Percentiles rank a stretch among this genome's conserved stretches.
phyloP scores from a whole-genome alignment of 805 yeast species.

The Candida caryicola region DNA sequence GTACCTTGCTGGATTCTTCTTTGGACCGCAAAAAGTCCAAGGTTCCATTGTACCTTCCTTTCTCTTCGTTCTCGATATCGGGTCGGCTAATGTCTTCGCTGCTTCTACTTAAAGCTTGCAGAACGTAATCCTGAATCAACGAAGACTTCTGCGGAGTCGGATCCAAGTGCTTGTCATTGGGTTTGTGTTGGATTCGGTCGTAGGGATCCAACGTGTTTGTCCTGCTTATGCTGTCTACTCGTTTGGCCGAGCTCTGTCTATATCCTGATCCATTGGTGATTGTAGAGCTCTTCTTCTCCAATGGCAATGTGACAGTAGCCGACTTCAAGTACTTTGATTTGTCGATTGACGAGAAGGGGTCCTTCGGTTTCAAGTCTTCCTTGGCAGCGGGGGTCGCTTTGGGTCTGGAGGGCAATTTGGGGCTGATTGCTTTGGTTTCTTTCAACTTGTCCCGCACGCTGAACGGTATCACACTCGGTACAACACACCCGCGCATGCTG shows the following conservation, averaged over 20 bases:
- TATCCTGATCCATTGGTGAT: background rate
- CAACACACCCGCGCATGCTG: conserved; percentile 50
- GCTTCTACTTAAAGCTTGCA: conserved; percentile 29
- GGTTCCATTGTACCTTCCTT: conserved; percentile 22
- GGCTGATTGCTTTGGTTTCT: background rate
- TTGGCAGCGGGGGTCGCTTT: background rate
- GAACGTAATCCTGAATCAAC: conserved; percentile 31
- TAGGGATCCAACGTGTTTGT: conserved; percentile 9
- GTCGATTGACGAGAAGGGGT: conserved; percentile 45
- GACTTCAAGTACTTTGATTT: conserved; percentile 29
- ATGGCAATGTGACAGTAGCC: conserved; percentile 6
- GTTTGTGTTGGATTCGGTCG: conserved; percentile 9
- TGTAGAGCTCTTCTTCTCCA: background rate
- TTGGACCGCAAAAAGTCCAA: conserved; percentile 35
- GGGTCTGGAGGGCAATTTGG: background rate
- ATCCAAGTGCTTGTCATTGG: background rate
- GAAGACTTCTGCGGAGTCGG: conserved; percentile 11
- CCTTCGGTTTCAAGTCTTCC: conserved; percentile 14
- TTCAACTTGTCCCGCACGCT: conserved; percentile 19
- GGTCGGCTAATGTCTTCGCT: conserved; percentile 14
- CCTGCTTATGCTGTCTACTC: conserved; percentile 8
- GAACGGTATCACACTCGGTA: conserved; percentile 42
- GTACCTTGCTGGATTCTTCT: conserved; percentile 22
- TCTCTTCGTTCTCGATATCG: conserved; percentile 1
- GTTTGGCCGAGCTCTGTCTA: background rate